Evolutionary conservation across 1,284 basidiomycete species (phyloP).

Genomic region (Pyrrhoderma noxium): DNA sequence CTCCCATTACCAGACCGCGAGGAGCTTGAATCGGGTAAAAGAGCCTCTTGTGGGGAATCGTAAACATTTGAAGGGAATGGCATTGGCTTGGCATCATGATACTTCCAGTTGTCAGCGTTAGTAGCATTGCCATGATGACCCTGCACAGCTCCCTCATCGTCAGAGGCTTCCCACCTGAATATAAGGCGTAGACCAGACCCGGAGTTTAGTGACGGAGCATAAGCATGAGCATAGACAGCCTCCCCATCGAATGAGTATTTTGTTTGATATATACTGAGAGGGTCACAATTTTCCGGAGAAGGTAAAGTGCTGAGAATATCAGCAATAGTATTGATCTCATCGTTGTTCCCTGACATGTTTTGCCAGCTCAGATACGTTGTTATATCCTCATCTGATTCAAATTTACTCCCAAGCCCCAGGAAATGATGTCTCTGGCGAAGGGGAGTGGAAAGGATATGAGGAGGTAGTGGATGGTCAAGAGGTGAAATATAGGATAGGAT

Average conservation of each 20-base stretch:
- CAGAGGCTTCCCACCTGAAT: slow-evolving; percentile 53
- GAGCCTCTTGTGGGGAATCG: slow-evolving; percentile 34
- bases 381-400: slow-evolving; percentile 48
- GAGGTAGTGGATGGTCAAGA: slow-evolving; percentile 43
- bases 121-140: slow-evolving; percentile 2
- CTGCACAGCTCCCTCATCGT: slow-evolving; percentile 17
- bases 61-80: slow-evolving; percentile 58
- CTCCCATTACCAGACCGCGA: slow-evolving; percentile 17
- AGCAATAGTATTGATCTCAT: slow-evolving; percentile 29
- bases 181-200: slow-evolving; percentile 45
- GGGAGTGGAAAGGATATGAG: slow-evolving; percentile 50
- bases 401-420: slow-evolving; percentile 43
- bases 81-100: slow-evolving; percentile 61
- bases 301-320: slow-evolving; percentile 41
- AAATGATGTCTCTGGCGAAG: slow-evolving; percentile 62
- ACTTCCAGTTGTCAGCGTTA: slow-evolving; percentile 43
- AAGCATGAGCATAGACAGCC: slow-evolving; percentile 53
- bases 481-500: slow-evolving; percentile 55
- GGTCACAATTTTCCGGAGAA: slow-evolving; percentile 32
- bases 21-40: slow-evolving; percentile 15
- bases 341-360: slow-evolving; percentile 23
- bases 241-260: slow-evolving; percentile 56
- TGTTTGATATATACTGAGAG: slow-evolving; percentile 31
- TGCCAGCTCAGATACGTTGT: slow-evolving; percentile 64
- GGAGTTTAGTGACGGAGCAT: slow-evolving; percentile 30